Base-by-base conservation (phyloP, 768 basidiomycete genomes). In the Termitomyces sp. region DNA sequence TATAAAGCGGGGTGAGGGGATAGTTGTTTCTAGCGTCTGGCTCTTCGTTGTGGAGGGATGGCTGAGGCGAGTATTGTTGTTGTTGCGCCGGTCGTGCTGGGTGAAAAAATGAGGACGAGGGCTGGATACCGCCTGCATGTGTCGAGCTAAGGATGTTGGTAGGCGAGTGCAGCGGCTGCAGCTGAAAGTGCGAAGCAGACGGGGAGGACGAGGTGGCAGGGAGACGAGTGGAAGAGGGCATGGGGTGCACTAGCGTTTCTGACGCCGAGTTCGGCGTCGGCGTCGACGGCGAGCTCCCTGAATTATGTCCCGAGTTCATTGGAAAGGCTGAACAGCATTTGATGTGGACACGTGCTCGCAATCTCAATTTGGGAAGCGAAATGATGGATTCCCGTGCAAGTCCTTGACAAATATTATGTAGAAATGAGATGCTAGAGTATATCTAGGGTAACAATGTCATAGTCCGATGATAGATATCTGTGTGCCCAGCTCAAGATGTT, bases 31-130 rank as follows among this genome's bases (percentile, higher is more conserved):
- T 45, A 42, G 31, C 28, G 24, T 53, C 55, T 16, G 55, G 31
- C 13, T 58, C 49, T 24, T 68, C 68, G 13, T 62, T 52, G 33
- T 65, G 66, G 51, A 66, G 65, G 8, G 75, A 75, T 18, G 70
- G 73, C 51, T 75, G 76, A 24, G 69, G 81, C 31, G 76, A 80
- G 61, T 70, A 77, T 50, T 69, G 70, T 12, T 68, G 69, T 55
- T 76, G 75, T 51, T 83, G 74, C 24, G 70, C 69, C 0, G 88
- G 90, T 51, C 84, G 78, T 5, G 84, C 81, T 4, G 89, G 88
- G 22, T 78, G 82, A 66, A 92, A 92, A 74, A 92, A 92, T 7
- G 87, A 86, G 5, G 88, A 82, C 10, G 89, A 85, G 16, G 92
- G 89, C 55, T 86, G 83, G 20, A 92, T 87, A 33, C 88, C 90